Base-by-base conservation (phyloP, 306 rosid genomes). In the Cicer bijugum region DNA sequence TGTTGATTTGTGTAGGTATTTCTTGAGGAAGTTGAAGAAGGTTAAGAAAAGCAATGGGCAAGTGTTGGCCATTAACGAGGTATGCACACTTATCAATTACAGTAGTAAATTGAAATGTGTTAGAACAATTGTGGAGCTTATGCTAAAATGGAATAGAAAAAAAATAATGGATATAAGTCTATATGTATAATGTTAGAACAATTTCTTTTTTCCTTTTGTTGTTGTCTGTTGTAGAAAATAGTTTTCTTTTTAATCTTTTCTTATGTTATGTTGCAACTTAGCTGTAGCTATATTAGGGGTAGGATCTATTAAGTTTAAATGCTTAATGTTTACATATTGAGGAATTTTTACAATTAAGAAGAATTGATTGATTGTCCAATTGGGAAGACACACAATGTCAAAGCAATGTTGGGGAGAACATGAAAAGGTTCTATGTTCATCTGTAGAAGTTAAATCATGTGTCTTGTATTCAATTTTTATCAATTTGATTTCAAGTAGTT, bases 11-110 rank as follows among this genome's bases (percentile, higher is more conserved):
- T 23, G 37, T n/a, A 88, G 91, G 96, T 90, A 88, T 72, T 90
- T 90, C 59, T 79, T 90, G 83, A 88, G 96, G 66, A 90, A 90
- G 80, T 59, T 86, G 74, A 90, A 90, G 80, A 90, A 90, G 64
- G 96, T 90, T 28, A 90, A 90, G 88, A 86, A 90, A 67, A 90
- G 93, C 82, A 90, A 90, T 15, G 96, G 96, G 0, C 93, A 90
- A 67, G 76, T 90, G 51, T 81, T 90, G 60, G 91, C 93, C 47
- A 88, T 90, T 66, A 90, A 90, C 42, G 96, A 90, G 96, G 93
- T 88, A 82, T 51, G 48, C 39, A 33, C 11, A 12, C 48, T 47
- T 0, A 8, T 72, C 8, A 6, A 37, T 39, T 48, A 6, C 48
- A 2, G 56, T 15, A n/a, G 14, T 47, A 20, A 43, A 77, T n/a